phyloP scores from a whole-genome alignment of 1,139 yeast species.

The Casaregolazyma lundiana region DNA sequence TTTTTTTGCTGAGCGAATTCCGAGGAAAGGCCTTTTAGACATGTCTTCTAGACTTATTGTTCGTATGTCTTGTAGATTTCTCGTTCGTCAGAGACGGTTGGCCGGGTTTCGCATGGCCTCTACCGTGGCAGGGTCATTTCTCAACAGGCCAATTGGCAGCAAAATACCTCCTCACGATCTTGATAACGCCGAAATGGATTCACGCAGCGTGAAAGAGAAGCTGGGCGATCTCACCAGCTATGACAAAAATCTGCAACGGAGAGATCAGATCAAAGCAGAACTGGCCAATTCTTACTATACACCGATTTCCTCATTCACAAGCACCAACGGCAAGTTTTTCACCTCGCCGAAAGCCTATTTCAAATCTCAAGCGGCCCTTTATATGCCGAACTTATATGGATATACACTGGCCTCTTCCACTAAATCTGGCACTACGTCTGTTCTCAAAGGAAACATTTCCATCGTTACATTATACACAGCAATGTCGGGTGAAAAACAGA shows the following conservation, averaged over 20 bases:
- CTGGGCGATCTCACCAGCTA: conserved; percentile 45
- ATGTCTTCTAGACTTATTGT: too few species aligned
- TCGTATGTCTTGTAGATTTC: too few species aligned
- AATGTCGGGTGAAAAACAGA: conserved; percentile 66
- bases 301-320: conserved; percentile 72
- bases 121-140: conserved; percentile 13
- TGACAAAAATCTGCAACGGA: conserved; percentile 35
- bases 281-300: conserved; percentile 83
- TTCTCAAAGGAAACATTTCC: conserved; percentile 51
- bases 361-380: conserved; percentile 67
- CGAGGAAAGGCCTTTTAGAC: too few species aligned
- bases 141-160: conserved; percentile 46
- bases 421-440: conserved; percentile 41
- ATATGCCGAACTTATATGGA: conserved; percentile 79
- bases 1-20: too few species aligned
- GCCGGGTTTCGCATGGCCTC: not conserved
- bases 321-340: conserved; percentile 81
- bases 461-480: conserved; percentile 65
- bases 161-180: conserved; percentile 34
- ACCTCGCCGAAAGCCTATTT: conserved; percentile 74
- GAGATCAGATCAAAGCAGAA: conserved; percentile 50
- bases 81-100: too few species aligned
- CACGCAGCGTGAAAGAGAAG: conserved; percentile 35
- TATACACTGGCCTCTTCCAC: conserved; percentile 45
- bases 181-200: conserved; percentile 37